phyloP scores from a whole-genome alignment of 148 eudicot species.

The Vaccinium macrocarpon region DNA sequence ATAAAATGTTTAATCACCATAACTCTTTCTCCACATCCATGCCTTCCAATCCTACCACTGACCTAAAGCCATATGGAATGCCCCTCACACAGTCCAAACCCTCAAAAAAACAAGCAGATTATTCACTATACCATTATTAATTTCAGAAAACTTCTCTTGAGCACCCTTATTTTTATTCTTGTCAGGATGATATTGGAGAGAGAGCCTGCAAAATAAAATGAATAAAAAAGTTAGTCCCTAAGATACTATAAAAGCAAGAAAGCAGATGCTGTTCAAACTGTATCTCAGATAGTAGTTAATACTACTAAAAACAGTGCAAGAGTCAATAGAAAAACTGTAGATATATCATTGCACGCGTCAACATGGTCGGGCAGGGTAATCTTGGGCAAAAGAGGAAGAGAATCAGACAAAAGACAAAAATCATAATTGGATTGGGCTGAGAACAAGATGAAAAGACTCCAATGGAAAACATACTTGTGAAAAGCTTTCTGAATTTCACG shows the following conservation, averaged over 20 bases:
- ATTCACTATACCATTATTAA: slow-evolving; percentile 63
- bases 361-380: neutral
- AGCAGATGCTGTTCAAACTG: neutral
- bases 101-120: neutral
- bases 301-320: neutral
- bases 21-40: neutral
- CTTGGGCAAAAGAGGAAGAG: neutral
- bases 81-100: neutral
- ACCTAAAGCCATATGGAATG: neutral
- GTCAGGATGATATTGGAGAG: slow-evolving; percentile 93
- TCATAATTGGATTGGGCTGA: neutral
- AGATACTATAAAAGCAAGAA: neutral
- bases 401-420: neutral
- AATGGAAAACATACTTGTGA: slow-evolving; percentile 70
- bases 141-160: slow-evolving; percentile 88
- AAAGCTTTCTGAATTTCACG: slow-evolving; percentile 94
- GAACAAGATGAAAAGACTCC: neutral
- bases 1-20: neutral
- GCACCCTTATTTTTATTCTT: slow-evolving; percentile 93
- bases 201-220: slow-evolving; percentile 53
- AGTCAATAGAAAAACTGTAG: neutral
- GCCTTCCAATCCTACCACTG: neutral
- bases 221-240: neutral
- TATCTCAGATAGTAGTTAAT: neutral
- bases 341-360: neutral